These are phyloP conservation scores for Phytophthora gonapodyides DNA, from an alignment of 352 stramenopile species.

Conservation along the genomic window DNA sequence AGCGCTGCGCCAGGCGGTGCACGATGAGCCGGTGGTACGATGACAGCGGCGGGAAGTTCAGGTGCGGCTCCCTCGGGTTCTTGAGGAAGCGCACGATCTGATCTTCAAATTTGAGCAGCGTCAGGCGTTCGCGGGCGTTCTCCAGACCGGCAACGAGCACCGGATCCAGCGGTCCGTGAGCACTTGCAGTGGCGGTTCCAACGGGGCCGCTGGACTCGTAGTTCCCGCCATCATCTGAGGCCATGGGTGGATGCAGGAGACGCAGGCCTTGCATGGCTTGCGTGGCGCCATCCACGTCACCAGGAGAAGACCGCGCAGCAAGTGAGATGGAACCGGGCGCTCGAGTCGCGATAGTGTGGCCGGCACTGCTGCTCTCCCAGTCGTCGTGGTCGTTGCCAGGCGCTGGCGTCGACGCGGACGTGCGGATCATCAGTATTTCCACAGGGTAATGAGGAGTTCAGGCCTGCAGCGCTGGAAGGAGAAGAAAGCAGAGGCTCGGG, in stretches of 20 bases:
- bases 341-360: constrained; percentile 7
- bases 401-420: constrained; percentile 13
- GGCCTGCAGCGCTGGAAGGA: neutral
- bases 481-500: neutral
- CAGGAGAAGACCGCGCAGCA: constrained; percentile 10
- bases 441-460: constrained; percentile 13
- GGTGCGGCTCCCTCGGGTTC: constrained; percentile 62
- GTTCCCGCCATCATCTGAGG: constrained; percentile 49
- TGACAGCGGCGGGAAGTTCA: constrained; percentile 82
- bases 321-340: constrained; percentile 14
- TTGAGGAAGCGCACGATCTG: constrained; percentile 85
- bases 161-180: constrained; percentile 67
- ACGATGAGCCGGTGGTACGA: constrained; percentile 91
- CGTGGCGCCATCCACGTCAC: constrained; percentile 27
- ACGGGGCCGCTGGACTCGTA: constrained; percentile 46
- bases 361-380: constrained; percentile 43
- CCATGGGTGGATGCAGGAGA: constrained; percentile 41
- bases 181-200: constrained; percentile 64
- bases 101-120: constrained; percentile 87
- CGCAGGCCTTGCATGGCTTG: constrained; percentile 43
- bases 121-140: constrained; percentile 80
- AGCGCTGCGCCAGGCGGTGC: constrained; percentile 94
- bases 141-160: constrained; percentile 81
- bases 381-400: constrained; percentile 36
- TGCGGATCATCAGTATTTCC: constrained; percentile 33